Percentiles rank a stretch among this genome's conserved stretches.
These are phyloP conservation scores for Angophora floribunda DNA, from an alignment of 345 rosid genomes.

Conservation along the genomic window DNA sequence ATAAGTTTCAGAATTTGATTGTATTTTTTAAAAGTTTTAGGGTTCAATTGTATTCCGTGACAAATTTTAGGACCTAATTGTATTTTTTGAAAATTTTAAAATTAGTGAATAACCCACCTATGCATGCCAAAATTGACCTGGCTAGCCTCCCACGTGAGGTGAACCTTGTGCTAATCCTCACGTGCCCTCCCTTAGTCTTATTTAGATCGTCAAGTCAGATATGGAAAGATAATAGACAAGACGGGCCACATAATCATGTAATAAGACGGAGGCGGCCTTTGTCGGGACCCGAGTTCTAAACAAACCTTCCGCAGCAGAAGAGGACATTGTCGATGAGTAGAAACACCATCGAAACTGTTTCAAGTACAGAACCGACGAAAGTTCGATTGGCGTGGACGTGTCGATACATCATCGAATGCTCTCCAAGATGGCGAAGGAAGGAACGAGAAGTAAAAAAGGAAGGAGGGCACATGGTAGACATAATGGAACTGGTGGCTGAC, in stretches of 20 bases:
- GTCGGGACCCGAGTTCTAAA: neutral
- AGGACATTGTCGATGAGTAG: neutral
- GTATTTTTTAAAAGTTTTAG: fast-evolving
- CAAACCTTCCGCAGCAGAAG: neutral
- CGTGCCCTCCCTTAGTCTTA: neutral
- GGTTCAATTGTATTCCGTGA: fast-evolving
- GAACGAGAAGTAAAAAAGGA: neutral
- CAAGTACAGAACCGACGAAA: neutral
- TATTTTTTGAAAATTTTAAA: fast-evolving
- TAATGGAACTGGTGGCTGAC: neutral
- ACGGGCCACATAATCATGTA: neutral
- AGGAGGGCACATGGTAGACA: neutral
- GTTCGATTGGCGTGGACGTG: neutral
- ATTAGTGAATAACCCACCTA: neutral
- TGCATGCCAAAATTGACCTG: neutral
- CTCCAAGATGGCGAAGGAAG: neutral
- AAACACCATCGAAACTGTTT: neutral
- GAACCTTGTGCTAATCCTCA: neutral
- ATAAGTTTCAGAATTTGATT: no score
- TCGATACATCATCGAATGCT: neutral
- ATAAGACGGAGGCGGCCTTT: neutral
- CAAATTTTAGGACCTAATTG: fast-evolving
- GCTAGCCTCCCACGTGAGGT: no score
- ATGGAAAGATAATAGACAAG: neutral
- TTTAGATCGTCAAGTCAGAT: neutral